A percentile compares a stretch with the other conserved stretches of the same genome.
phyloP scores from a whole-genome alignment of 1,139 yeast species.

The Candida sp. region DNA sequence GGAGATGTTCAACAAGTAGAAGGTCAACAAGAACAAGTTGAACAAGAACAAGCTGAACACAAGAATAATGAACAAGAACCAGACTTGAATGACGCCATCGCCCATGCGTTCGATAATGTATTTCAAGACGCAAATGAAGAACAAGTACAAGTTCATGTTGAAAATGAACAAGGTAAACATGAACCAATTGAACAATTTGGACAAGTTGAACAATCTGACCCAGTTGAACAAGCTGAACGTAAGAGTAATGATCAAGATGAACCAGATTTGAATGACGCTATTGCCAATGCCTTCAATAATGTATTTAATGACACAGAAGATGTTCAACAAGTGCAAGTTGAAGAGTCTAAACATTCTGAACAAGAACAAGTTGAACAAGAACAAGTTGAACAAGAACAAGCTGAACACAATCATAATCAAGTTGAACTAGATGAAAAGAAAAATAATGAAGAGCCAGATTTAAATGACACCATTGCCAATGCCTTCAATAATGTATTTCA shows the following conservation, averaged over 20 bases:
- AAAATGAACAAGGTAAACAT: no score
- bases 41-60: no score
- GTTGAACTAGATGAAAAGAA: slow-evolving; percentile 14
- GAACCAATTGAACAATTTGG: no score
- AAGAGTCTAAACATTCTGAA: no score
- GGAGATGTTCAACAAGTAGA: slow-evolving; percentile 1
- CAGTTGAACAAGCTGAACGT: no score
- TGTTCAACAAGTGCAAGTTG: background rate
- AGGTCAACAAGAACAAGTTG: background rate
- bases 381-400: no score
- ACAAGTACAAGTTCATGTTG: no score
- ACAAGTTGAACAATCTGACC: no score
- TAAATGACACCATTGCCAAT: slow-evolving; percentile 20
- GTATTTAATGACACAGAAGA: slow-evolving; percentile 4
- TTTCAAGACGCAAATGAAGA: no score
- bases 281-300: slow-evolving; percentile 10
- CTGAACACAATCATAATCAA: background rate
- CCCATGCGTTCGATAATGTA: slow-evolving; percentile 14
- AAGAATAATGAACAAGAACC: background rate
- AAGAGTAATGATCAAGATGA: background rate
- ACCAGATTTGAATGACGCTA: slow-evolving; percentile 16
- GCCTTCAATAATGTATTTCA: slow-evolving; percentile 4
- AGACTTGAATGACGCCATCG: slow-evolving; percentile 19
- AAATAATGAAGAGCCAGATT: slow-evolving; percentile 8
- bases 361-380: no score